Evolutionary conservation across 805 yeast species (phyloP), one percentile per base, ranked within the genome.

Genomic region (Zygoascus flipseniorum): DNA sequence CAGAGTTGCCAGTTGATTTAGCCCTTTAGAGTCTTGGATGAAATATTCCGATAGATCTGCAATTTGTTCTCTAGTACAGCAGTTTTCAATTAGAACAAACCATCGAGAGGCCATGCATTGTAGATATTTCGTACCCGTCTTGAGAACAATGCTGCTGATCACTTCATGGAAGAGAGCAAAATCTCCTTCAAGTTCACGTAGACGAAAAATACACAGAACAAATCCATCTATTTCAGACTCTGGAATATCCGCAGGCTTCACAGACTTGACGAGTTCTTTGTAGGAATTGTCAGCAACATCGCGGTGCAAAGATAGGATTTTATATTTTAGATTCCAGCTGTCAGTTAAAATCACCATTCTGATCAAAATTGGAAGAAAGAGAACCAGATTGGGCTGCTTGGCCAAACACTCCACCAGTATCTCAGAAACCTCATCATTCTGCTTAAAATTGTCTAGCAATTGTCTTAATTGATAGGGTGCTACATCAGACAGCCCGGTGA

Each of bases 21-120:
- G 44, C 16, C 26, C 20, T 14, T 13, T 41, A 9, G 20, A n/a
- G 35, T 48, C 18, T 28, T 56, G 31, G 6, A 51, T 14, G 26
- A 47, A 58, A 5, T 50, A 31, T n/a, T 18, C 42, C 6, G 46
- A 45, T 2, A 58, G n/a, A 6, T 31, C 9, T 1, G 26, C 35
- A 2, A 53, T 16, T 19, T 54, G 43, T 8, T 51, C 48, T 37
- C 31, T 43, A 13, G 43, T 42, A 45, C 52, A 56, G 13, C 45
- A 18, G 1, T 42, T 23, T 19, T 54, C 52, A 5, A 54, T 52
- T 11, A 58, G 26, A 14, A 54, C 10, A 8, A 58, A 44, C 61
- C 61, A 58, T 23, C 61, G 50, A 14, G 42, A 44, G 6, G 56
- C 35, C 20, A 57, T 32, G 9, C 23, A 16, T 5, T 41, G 13